Percentiles rank a stretch among this genome's conserved stretches.
Evolutionary conservation across 495 filamentous ascomycete genomes (phyloP).

Genomic region (Podospora pseudoanserina): DNA sequence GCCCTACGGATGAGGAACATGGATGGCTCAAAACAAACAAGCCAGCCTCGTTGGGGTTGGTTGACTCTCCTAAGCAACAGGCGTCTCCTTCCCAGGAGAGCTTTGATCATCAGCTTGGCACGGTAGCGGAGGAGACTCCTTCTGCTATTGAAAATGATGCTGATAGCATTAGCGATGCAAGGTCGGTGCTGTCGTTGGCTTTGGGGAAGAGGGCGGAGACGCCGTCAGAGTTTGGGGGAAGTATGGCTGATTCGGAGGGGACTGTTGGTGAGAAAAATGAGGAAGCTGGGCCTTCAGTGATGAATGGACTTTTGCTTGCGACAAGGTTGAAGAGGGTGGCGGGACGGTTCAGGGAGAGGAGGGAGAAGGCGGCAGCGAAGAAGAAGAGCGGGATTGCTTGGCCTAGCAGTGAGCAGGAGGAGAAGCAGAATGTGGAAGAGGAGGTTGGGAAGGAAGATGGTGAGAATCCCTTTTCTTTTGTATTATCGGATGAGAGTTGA

Average conservation of each 20-base stretch:
- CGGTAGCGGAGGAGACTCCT: constrained; percentile 27
- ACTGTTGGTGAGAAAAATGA: neutral
- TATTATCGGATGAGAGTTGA: neutral
- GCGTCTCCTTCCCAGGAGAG: constrained; percentile 16
- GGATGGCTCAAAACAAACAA: neutral
- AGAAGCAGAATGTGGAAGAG: constrained; percentile 28
- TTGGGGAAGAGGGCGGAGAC: neutral
- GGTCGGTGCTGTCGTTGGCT: constrained; percentile 8
- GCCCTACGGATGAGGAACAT: constrained; percentile 16
- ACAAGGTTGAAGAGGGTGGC: constrained; percentile 4
- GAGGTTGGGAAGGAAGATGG: constrained; percentile 9
- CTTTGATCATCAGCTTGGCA: constrained; percentile 27
- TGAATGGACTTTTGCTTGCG: neutral
- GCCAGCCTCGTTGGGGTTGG: constrained; percentile 15
- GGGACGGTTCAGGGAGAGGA: neutral
- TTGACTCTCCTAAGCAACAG: constrained; percentile 6
- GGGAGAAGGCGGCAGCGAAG: neutral
- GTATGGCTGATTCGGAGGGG: constrained; percentile 2
- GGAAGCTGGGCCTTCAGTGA: neutral
- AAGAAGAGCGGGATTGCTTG: constrained; percentile 1
- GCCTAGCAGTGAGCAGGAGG: constrained; percentile 8
- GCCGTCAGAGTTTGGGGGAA: neutral
- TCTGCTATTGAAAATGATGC: constrained; percentile 2
- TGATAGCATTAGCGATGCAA: constrained; percentile 17
- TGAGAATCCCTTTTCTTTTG: neutral